These are phyloP conservation scores for Ustanciosporium gigantosporum DNA, from an alignment of 1,284 basidiomycete genomes.

Conservation along the genomic window DNA sequence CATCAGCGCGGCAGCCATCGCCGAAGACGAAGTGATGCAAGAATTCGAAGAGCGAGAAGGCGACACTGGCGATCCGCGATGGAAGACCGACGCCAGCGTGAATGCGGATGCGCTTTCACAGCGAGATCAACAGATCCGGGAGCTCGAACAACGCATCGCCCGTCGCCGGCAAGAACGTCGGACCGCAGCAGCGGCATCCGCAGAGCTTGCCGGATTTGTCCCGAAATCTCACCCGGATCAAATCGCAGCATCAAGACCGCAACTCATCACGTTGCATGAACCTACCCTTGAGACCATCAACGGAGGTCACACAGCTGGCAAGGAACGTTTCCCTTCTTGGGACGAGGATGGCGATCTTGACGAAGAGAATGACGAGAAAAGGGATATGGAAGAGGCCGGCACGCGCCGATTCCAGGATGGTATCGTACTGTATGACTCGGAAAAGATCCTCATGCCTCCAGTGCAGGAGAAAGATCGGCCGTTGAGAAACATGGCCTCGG, in stretches of 20 bases:
- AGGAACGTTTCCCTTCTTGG: too few relatives aligned
- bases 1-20: conserved; percentile 44
- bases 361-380: background rate
- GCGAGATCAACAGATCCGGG: conserved; percentile 32
- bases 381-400: background rate
- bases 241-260: conserved; percentile 3
- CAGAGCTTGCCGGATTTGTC: too few relatives aligned
- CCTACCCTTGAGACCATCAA: conserved; percentile 17
- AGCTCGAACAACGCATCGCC: conserved; percentile 29
- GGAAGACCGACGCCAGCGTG: conserved; percentile 6
- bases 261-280: conserved; percentile 37
- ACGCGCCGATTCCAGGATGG: conserved; percentile 32
- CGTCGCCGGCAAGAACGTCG: conserved; percentile 1
- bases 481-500: conserved; percentile 27
- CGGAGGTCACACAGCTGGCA: background rate
- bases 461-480: conserved; percentile 10
- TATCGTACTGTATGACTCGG: conserved; percentile 38
- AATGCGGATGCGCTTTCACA: conserved; percentile 16
- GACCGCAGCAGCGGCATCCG: conserved; percentile 2
- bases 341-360: background rate
- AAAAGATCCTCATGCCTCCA: conserved; percentile 21
- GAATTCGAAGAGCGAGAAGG: conserved; percentile 20
- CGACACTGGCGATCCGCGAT: background rate
- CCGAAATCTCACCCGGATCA: too few relatives aligned
- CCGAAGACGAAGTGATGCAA: conserved; percentile 31